A percentile compares a stretch with the other conserved stretches of the same genome.
Evolutionary conservation across 1,139 yeast species (phyloP).

Genomic region (Blastobotrys petasosporus): DNA sequence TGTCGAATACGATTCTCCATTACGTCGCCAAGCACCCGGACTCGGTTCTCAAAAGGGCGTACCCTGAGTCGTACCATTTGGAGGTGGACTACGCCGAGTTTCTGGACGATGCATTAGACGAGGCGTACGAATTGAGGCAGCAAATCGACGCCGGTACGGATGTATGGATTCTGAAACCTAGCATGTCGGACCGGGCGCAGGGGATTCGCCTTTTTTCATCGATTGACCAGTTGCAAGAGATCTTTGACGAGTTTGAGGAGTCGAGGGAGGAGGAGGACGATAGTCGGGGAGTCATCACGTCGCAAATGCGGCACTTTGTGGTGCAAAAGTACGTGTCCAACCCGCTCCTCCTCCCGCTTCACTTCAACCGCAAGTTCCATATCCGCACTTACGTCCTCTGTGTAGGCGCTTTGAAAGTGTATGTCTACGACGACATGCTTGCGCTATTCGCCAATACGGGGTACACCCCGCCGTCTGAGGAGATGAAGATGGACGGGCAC

Average conservation of each 20-base stretch:
- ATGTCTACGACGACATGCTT: conserved; percentile 70
- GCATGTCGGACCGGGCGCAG: conserved; percentile 96
- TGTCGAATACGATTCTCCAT: conserved; percentile 72
- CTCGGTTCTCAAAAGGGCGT: conserved; percentile 53
- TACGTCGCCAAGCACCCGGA: conserved; percentile 69
- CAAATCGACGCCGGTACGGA: conserved; percentile 61
- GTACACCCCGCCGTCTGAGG: conserved; percentile 40
- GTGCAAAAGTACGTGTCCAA: conserved; percentile 69
- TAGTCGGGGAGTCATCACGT: conserved; percentile 62
- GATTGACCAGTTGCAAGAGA: conserved; percentile 68
- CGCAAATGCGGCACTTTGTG: conserved; percentile 84
- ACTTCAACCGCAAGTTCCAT: conserved; percentile 76
- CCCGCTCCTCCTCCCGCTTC: conserved; percentile 60
- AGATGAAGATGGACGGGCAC: conserved; percentile 55
- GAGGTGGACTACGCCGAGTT: conserved; percentile 97
- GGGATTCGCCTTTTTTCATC: conserved; percentile 81
- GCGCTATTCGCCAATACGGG: conserved; percentile 65
- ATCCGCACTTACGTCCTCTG: conserved; percentile 81
- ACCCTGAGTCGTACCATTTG: conserved; percentile 69
- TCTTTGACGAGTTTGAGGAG: conserved; percentile 82
- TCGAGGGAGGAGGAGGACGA: conserved; percentile 37
- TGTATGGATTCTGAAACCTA: conserved; percentile 87
- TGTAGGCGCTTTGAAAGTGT: conserved; percentile 66
- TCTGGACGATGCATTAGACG: conserved; percentile 87
- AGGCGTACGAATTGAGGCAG: conserved; percentile 77